These are phyloP conservation scores for Erucastrum elatum DNA, from an alignment of 345 rosid species.

Conservation along the genomic window DNA sequence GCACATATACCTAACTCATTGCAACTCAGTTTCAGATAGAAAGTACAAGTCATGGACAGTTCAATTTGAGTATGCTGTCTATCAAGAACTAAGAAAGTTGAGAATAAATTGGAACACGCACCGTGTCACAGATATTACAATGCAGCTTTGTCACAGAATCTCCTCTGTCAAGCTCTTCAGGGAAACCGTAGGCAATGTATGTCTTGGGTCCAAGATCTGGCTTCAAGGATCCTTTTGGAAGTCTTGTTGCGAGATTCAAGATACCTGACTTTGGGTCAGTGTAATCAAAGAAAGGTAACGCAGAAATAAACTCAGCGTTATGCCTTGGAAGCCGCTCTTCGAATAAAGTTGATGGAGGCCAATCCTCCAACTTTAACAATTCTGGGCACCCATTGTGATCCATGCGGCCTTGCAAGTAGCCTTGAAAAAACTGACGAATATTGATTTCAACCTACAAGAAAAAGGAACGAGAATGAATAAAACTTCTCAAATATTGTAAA, in stretches of 20 bases:
- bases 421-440: constrained; percentile 59
- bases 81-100: background rate
- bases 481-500: background rate
- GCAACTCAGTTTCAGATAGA: no score
- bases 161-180: constrained; percentile 72
- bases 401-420: constrained; percentile 49
- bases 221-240: constrained; percentile 56
- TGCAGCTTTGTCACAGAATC: constrained; percentile 92
- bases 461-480: background rate
- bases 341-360: constrained; percentile 77
- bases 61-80: background rate
- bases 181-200: constrained; percentile 72
- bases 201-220: constrained; percentile 93
- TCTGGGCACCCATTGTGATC: constrained; percentile 50
- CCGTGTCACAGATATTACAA: constrained; percentile 82
- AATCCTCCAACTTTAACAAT: constrained; percentile 66
- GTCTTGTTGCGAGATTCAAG: constrained; percentile 59
- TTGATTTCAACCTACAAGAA: constrained; percentile 55
- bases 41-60: background rate
- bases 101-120: constrained; percentile 13
- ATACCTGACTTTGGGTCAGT: constrained; percentile 61
- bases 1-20: constrained; percentile 27
- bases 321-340: constrained; percentile 67
- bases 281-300: constrained; percentile 73
- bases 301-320: constrained; percentile 56